Base-by-base conservation (phyloP, 306 rosid species). In the Clitoria ternatea region DNA sequence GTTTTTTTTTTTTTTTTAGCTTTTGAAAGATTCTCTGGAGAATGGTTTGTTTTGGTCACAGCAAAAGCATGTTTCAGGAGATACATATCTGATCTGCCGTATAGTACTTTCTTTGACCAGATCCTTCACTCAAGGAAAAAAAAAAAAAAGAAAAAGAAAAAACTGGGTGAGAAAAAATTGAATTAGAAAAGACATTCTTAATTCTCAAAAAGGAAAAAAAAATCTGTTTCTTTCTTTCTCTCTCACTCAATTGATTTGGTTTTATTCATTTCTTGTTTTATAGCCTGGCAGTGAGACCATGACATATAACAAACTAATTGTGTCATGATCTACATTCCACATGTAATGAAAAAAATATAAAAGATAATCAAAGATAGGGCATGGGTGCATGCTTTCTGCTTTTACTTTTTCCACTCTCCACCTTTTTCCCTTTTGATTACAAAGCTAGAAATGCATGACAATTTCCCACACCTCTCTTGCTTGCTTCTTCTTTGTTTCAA, bases 41-140 rank as follows among this genome's bases (percentile, higher is more conserved):
- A 20, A 20, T 12, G 69, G 63, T 49, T 66, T 54, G 72, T 72
- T 56, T 69, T 71, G 72, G 82, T 80, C 88, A 87, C 84, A 64
- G 83, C 48, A 82, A 85, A 82, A 82, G 60, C 88, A 77, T 84
- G 87, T 73, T 77, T 40, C 79, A 71, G 65, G 78, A 59, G 72
- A 78, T 52, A 62, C 83, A 73, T 78, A 76, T 79, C 86, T 7
- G 59, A 37, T 60, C 76, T 76, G 69, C 75, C 68, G 54, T 66
- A n/a, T 19, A 78, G 88, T 85, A 79, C 90, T 86, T 80, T 66
- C 77, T 79, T 85, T 89, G 84, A 89, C 90, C 77, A 13, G 76
- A 86, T 89, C 87, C 64, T 76, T 79, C 77, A 59, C 9, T 39
- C 42, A 44, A 59, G n/a, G 0, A 57, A 24, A 61, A 65, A 7